Evolutionary conservation across 257 asterid species (phyloP).

Genomic region (Solanum sitiens): DNA sequence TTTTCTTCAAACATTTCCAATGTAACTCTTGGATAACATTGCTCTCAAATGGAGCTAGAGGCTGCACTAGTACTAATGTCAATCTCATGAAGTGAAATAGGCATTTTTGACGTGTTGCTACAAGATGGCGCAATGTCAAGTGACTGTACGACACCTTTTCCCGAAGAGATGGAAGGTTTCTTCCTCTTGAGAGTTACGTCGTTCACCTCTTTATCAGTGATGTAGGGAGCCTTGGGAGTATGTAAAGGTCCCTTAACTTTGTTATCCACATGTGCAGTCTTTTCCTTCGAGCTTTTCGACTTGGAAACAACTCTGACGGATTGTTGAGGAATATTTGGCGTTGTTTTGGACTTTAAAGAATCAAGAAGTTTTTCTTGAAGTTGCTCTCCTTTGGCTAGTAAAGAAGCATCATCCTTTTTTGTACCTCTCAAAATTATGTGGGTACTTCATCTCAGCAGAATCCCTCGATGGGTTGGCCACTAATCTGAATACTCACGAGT

Average conservation of each 20-base stretch:
- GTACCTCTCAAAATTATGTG: background rate
- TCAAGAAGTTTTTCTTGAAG: background rate
- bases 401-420: background rate
- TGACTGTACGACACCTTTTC: background rate
- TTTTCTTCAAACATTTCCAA: no score
- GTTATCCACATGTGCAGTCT: background rate
- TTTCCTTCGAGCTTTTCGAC: background rate
- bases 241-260: background rate
- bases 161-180: no score
- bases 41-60: no score
- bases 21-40: no score
- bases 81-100: no score
- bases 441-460: background rate
- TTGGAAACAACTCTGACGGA: background rate
- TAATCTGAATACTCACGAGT: background rate
- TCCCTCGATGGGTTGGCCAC: background rate
- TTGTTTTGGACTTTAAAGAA: no score
- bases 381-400: background rate
- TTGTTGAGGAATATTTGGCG: background rate
- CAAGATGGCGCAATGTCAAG: no score
- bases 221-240: background rate
- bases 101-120: no score
- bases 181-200: background rate
- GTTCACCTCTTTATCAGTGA: background rate
- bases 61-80: no score